phyloP scores from a whole-genome alignment of 208 protist genomes.

The Crithidia fasciculata region DNA sequence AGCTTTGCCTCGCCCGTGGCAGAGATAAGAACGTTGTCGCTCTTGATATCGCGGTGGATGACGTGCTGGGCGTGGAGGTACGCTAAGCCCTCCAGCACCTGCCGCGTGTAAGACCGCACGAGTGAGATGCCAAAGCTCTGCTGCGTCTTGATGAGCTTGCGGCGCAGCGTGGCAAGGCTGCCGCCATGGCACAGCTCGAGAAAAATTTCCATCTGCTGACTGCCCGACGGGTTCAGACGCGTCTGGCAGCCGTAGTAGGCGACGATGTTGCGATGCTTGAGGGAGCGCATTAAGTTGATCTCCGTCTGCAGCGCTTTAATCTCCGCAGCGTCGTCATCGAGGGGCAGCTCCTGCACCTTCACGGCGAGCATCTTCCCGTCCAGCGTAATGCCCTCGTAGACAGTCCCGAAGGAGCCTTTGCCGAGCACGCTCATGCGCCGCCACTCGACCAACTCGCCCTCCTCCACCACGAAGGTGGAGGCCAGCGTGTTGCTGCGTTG shows the following conservation, averaged over 20 bases:
- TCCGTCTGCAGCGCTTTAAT: conserved; percentile 67
- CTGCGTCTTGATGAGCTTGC: conserved; percentile 74
- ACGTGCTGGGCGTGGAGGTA: conserved; percentile 88
- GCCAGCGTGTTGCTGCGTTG: conserved; percentile 20
- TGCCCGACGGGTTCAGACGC: conserved; percentile 41
- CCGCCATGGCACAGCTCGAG: conserved; percentile 90
- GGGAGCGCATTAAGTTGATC: conserved; percentile 86
- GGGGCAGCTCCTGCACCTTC: conserved; percentile 87
- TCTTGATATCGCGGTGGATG: conserved; percentile 92
- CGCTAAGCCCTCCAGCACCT: conserved; percentile 85
- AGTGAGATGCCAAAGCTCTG: conserved; percentile 76
- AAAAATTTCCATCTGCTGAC: conserved; percentile 88
- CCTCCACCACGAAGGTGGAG: conserved; percentile 47
- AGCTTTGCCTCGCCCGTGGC: conserved; percentile 91
- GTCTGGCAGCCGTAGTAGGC: conserved; percentile 91
- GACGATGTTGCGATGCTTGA: conserved; percentile 90
- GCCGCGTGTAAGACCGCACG: conserved; percentile 83
- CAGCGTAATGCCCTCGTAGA: conserved; percentile 89
- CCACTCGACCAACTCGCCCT: conserved; percentile 71
- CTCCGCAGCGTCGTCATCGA: conserved; percentile 58
- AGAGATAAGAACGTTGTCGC: conserved; percentile 92
- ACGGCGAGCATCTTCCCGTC: conserved; percentile 88
- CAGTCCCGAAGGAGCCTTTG: conserved; percentile 86
- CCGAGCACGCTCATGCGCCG: conserved; percentile 79
- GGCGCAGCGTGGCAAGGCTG: conserved; percentile 60